Conservation (phyloP, 2,329 filamentous ascomycete species). For the Aspergillus melleus region DNA sequence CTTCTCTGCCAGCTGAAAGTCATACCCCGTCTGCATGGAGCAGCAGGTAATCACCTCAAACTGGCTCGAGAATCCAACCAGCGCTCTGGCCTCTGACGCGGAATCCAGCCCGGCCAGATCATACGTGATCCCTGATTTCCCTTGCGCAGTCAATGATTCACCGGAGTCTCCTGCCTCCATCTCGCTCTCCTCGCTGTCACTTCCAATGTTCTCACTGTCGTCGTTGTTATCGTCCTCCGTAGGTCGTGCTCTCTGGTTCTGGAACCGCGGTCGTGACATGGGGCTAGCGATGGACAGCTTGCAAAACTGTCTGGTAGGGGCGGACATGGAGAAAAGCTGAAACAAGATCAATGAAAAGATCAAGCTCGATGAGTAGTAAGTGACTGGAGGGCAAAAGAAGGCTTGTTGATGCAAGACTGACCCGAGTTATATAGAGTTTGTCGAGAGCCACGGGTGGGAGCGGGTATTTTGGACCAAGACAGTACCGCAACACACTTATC, state of each 20-base stretch:
- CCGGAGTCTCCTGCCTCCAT: constrained; percentile 19
- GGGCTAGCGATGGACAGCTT: constrained; percentile 39
- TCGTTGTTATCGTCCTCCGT: constrained; percentile 12
- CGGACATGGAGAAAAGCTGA: constrained; percentile 34
- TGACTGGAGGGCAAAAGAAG: not conserved
- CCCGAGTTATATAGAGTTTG: constrained; percentile 33
- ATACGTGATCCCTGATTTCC: constrained; percentile 37
- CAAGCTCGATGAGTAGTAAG: not conserved
- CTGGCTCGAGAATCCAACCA: constrained; percentile 33
- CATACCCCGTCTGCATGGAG: constrained; percentile 30
- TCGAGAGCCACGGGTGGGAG: constrained; percentile 36
- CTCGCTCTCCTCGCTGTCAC: constrained; percentile 17
- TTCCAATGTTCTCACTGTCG: constrained; percentile 9
- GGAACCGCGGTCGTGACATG: constrained; percentile 32
- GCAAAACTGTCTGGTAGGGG: constrained; percentile 40
- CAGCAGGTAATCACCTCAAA: constrained; percentile 39
- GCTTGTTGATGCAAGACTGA: not conserved
- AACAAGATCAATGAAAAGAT: not conserved
- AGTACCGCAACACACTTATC: not conserved
- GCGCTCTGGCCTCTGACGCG: constrained; percentile 32
- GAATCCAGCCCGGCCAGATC: constrained; percentile 32
- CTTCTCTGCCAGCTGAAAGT: constrained; percentile 39
- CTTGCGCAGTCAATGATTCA: constrained; percentile 25
- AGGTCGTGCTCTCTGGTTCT: constrained; percentile 23
- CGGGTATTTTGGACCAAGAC: constrained; percentile 32